A percentile compares a stretch with the other conserved stretches of the same genome.
phyloP scores from a whole-genome alignment of 805 yeast genomes.

The Spathaspora sp. region DNA sequence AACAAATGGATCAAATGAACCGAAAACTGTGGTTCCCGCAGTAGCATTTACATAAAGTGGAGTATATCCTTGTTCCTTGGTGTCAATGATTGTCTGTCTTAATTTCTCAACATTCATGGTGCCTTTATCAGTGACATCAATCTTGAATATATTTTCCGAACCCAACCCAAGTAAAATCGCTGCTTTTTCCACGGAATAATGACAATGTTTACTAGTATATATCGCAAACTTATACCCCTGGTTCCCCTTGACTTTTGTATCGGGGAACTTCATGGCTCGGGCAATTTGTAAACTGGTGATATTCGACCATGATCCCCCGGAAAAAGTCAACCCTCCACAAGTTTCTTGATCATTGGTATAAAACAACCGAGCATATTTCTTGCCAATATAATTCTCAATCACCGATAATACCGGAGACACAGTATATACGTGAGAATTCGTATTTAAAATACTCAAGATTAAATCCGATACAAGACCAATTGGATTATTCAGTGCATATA shows the following conservation, averaged over 20 bases:
- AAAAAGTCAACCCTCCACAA: slow-evolving; percentile 80
- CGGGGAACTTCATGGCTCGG: slow-evolving; percentile 60
- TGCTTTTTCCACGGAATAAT: slow-evolving; percentile 77
- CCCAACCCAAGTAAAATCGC: slow-evolving; percentile 78
- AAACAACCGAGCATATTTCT: slow-evolving; percentile 64
- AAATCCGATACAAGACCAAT: slow-evolving; percentile 76
- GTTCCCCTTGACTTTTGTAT: slow-evolving; percentile 64
- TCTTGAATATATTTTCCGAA: slow-evolving; percentile 55
- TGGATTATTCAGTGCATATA: slow-evolving; percentile 83
- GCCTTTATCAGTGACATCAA: slow-evolving; percentile 55
- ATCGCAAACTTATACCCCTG: slow-evolving; percentile 54
- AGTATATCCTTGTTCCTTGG: slow-evolving; percentile 53
- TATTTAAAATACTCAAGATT: slow-evolving; percentile 64
- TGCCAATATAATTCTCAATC: slow-evolving; percentile 66
- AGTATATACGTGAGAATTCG: slow-evolving; percentile 82
- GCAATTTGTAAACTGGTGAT: slow-evolving; percentile 76
- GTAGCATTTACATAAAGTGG: slow-evolving; percentile 80
- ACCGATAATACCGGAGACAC: slow-evolving; percentile 79
- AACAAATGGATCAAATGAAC: slow-evolving; percentile 70
- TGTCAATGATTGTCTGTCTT: slow-evolving; percentile 38
- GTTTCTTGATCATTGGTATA: slow-evolving; percentile 38
- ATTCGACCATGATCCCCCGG: slow-evolving; percentile 88
- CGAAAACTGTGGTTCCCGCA: slow-evolving; percentile 87
- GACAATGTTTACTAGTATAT: slow-evolving; percentile 68
- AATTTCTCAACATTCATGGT: slow-evolving; percentile 50